phyloP scores from a whole-genome alignment of 768 basidiomycete species.

The Dacryopinax primogenitus region DNA sequence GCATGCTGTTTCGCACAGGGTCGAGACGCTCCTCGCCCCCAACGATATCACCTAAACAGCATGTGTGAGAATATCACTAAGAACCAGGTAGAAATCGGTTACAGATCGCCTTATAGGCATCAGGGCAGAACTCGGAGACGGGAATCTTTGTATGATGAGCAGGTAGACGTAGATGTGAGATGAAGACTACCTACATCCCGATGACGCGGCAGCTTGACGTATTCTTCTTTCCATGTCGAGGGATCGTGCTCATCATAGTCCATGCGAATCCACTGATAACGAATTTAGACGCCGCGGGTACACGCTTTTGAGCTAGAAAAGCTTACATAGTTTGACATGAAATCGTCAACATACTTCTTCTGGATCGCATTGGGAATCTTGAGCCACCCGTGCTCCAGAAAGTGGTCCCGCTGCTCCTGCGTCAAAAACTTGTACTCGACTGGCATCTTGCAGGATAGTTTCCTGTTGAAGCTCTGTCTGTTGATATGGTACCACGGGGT shows the following conservation, averaged over 20 bases:
- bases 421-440: background rate
- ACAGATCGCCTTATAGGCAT: constrained; percentile 18
- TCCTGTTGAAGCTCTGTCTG: background rate
- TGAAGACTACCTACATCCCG: background rate
- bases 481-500: background rate
- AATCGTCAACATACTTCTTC: constrained; percentile 38
- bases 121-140: constrained; percentile 16
- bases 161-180: background rate
- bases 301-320: background rate
- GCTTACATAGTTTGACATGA: constrained; percentile 29
- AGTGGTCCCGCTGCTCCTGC: constrained; percentile 38
- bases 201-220: background rate
- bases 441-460: background rate
- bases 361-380: constrained; percentile 43
- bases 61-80: background rate
- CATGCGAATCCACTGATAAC: background rate
- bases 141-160: constrained; percentile 17
- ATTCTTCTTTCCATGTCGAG: background rate
- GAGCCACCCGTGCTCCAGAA: constrained; percentile 44
- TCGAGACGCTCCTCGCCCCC: constrained; percentile 20
- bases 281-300: background rate
- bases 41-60: constrained; percentile 16
- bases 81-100: background rate
- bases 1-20: constrained; percentile 16
- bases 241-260: background rate